Conservation (phyloP, 2,329 filamentous ascomycete species). For the Parastagonospora nodorum region DNA sequence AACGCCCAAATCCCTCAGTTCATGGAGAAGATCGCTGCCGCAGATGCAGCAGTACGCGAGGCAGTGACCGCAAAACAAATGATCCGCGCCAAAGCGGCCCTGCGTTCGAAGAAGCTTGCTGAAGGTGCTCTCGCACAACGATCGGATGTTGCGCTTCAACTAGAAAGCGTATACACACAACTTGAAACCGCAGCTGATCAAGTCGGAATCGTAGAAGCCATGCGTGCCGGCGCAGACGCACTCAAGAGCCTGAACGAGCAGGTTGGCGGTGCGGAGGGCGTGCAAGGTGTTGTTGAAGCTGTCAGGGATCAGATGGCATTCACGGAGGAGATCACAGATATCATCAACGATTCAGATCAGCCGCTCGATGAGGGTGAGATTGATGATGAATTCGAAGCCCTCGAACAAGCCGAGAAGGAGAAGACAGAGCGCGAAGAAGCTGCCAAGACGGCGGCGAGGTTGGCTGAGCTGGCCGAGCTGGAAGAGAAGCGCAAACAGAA, state of each 20-base stretch:
- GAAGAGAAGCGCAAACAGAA: constrained; percentile 37
- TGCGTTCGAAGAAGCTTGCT: constrained; percentile 81
- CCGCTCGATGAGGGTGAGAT: constrained; percentile 78
- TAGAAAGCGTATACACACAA: constrained; percentile 81
- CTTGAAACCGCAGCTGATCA: constrained; percentile 87
- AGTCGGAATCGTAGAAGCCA: constrained; percentile 78
- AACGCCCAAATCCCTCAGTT: constrained; percentile 70
- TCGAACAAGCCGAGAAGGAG: constrained; percentile 75
- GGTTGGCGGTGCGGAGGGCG: constrained; percentile 75
- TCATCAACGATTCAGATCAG: constrained; percentile 67
- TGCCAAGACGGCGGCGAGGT: constrained; percentile 56
- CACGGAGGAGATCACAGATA: constrained; percentile 75
- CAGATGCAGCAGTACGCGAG: constrained; percentile 65
- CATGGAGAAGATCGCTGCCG: constrained; percentile 55
- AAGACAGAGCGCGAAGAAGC: constrained; percentile 72
- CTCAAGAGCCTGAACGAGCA: constrained; percentile 75
- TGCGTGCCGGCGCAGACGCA: constrained; percentile 77
- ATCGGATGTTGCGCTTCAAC: constrained; percentile 73
- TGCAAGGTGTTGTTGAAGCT: constrained; percentile 75
- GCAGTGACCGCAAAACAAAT: constrained; percentile 76
- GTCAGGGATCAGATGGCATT: constrained; percentile 78
- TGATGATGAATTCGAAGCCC: constrained; percentile 80
- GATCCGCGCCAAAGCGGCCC: constrained; percentile 73
- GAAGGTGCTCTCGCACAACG: constrained; percentile 75
- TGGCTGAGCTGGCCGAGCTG: constrained; percentile 40